phyloP scores from a whole-genome alignment of 108 stramenopile species.

The Nitzschia sp. region DNA sequence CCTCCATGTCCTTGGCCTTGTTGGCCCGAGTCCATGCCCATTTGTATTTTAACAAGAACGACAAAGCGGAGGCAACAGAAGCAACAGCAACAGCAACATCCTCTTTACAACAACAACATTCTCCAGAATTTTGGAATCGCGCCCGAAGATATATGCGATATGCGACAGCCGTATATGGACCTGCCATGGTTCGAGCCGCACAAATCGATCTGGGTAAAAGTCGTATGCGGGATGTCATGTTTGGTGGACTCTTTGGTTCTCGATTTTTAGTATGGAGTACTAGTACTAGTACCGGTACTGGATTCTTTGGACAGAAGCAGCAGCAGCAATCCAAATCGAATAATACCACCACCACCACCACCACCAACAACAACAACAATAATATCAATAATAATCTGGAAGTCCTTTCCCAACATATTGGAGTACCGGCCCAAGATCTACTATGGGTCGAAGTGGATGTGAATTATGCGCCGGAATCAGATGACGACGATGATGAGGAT shows the following conservation, averaged over 20 bases:
- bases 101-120: background rate
- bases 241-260: too few species aligned
- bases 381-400: constrained; percentile 9
- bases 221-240: too few species aligned
- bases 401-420: constrained; percentile 38
- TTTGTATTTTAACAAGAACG: background rate
- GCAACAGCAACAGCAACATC: background rate
- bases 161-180: constrained; percentile 54
- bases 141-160: constrained; percentile 44
- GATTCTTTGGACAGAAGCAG: constrained; percentile 2
- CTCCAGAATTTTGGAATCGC: constrained; percentile 4
- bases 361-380: too few species aligned
- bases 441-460: constrained; percentile 34
- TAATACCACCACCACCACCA: too few species aligned
- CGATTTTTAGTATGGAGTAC: too few species aligned
- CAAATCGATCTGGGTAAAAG: too few species aligned
- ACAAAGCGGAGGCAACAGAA: background rate
- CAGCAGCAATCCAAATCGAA: too few species aligned
- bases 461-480: constrained; percentile 1
- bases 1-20: constrained; percentile 13
- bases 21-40: constrained; percentile 32
- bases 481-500: background rate
- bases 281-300: too few species aligned
- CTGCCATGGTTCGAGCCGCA: constrained; percentile 44
- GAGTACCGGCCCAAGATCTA: constrained; percentile 41